These are phyloP conservation scores for Trypanosoma caninum DNA, from an alignment of 208 protist species.

Conservation along the genomic window DNA sequence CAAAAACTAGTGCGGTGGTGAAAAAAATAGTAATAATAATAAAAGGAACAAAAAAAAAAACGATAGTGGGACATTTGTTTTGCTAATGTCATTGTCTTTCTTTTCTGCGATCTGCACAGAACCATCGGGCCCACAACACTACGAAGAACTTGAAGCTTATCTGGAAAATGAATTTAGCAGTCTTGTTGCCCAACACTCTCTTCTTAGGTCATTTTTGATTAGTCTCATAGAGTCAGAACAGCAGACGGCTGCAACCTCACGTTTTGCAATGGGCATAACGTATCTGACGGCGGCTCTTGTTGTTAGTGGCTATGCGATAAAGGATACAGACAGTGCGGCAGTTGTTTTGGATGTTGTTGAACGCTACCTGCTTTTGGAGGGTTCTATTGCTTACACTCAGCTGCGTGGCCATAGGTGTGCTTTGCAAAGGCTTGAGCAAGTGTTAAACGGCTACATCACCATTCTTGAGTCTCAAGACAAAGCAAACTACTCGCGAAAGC, in stretches of 20 bases:
- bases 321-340: not conserved
- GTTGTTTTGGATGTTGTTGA: conserved; percentile 8
- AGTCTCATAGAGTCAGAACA: conserved; percentile 6
- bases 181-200: conserved; percentile 2
- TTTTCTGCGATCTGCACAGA: conserved; percentile 10
- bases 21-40: no score
- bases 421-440: conserved; percentile 30
- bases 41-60: no score
- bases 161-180: conserved; percentile 15
- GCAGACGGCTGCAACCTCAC: not conserved
- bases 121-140: not conserved
- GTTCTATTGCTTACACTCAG: conserved; percentile 10
- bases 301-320: not conserved
- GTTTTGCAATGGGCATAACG: conserved; percentile 17
- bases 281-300: conserved; percentile 17
- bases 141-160: conserved; percentile 5
- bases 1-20: no score
- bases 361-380: not conserved
- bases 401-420: conserved; percentile 27
- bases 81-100: conserved; percentile 16
- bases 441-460: conserved; percentile 50
- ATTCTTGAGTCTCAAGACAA: not conserved
- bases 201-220: not conserved
- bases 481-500: conserved; percentile 7
- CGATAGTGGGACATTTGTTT: not conserved